A percentile compares a stretch with the other conserved stretches of the same genome.
Evolutionary conservation across 345 rosid genomes (phyloP).

Genomic region (Hibiscus mutabilis): DNA sequence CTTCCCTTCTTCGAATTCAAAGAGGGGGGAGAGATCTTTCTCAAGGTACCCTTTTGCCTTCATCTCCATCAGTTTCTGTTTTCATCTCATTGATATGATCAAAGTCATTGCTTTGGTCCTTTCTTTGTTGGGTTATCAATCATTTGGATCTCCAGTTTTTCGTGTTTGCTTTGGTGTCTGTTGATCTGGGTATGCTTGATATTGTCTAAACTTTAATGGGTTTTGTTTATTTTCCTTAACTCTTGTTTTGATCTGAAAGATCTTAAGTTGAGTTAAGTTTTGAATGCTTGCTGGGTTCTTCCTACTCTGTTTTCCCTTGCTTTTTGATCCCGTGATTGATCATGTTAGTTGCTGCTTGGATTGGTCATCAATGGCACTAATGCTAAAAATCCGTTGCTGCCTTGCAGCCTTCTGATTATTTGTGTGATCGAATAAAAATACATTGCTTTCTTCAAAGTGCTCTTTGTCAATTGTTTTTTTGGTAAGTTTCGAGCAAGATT

Average conservation of each 20-base stretch:
- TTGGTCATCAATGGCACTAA: background rate
- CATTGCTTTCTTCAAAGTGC: background rate
- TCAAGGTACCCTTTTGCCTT: constrained; percentile 11
- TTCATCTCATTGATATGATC: constrained; percentile 2
- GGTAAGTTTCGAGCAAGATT: background rate
- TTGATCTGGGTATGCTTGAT: constrained; percentile 25
- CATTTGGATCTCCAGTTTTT: constrained; percentile 22
- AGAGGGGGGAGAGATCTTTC: constrained; percentile 11
- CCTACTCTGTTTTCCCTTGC: background rate
- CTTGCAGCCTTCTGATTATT: background rate
- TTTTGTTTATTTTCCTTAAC: constrained; percentile 11
- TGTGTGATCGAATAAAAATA: constrained; percentile 1
- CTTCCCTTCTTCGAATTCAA: constrained; percentile 2
- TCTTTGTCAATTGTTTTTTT: background rate
- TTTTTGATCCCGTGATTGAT: background rate
- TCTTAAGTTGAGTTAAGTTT: background rate
- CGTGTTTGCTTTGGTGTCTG: constrained; percentile 5
- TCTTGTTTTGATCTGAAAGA: constrained; percentile 27
- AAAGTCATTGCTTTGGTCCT: background rate
- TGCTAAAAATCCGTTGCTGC: background rate
- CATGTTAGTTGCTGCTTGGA: background rate
- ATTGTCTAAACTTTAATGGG: constrained; percentile 9
- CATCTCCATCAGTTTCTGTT: constrained; percentile 8
- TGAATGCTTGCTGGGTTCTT: background rate
- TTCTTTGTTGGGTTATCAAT: constrained; percentile 1